Percentiles rank a stretch among this genome's conserved stretches.
phyloP scores from a whole-genome alignment of 331 rosid species.

The Malus hybrid region DNA sequence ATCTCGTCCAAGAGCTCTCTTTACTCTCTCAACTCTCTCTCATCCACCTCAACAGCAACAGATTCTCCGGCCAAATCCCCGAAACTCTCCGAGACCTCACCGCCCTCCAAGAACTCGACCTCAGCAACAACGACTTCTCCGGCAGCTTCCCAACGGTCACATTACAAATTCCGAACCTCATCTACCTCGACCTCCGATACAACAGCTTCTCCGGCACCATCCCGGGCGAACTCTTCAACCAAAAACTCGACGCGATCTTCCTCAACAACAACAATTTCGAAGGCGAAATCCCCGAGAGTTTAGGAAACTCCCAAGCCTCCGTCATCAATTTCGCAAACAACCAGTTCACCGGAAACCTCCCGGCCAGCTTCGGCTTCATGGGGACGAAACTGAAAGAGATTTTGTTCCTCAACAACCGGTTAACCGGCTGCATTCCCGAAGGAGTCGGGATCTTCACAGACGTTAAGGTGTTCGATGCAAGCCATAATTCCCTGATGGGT shows the following conservation, averaged over 20 bases:
- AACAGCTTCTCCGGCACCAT: conserved; percentile 65
- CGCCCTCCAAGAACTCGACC: conserved; percentile 69
- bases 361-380: conserved; percentile 72
- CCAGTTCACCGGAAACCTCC: conserved; percentile 61
- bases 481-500: conserved; percentile 72
- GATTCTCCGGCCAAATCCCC: conserved; percentile 64
- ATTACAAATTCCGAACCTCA: conserved; percentile 58
- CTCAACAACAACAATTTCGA: conserved; percentile 75
- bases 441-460: conserved; percentile 82
- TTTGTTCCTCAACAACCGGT: conserved; percentile 72
- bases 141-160: conserved; percentile 63
- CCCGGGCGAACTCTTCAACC: conserved; percentile 63
- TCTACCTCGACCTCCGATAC: conserved; percentile 88
- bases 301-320: conserved; percentile 91
- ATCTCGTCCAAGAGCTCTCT: conserved; percentile 65
- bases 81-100: conserved; percentile 49
- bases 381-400: conserved; percentile 76
- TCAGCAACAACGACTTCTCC: conserved; percentile 79
- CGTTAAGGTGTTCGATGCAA: conserved; percentile 78
- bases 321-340: conserved; percentile 87
- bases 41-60: conserved; percentile 77
- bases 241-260: conserved; percentile 72
- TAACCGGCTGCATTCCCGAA: conserved; percentile 87
- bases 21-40: conserved; percentile 63
- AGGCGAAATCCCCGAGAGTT: conserved; percentile 69